Evolutionary conservation across 2,329 filamentous ascomycete genomes (phyloP).

Genomic region (Talaromyces rugulosus): DNA sequence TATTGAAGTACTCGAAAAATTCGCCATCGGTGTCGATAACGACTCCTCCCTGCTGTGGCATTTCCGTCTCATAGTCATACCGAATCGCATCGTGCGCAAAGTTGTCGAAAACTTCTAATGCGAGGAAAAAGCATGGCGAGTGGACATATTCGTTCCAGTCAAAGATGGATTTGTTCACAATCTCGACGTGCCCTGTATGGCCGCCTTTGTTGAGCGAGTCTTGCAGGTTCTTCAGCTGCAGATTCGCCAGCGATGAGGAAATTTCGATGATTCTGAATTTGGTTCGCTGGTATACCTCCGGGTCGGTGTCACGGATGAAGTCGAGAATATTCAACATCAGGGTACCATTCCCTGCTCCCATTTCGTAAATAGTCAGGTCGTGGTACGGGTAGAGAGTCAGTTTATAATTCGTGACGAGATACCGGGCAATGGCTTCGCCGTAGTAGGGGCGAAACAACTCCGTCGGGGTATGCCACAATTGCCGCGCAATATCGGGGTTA

Average conservation of each 20-base stretch:
- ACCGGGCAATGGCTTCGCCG: conserved; percentile 93
- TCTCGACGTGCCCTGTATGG: conserved; percentile 81
- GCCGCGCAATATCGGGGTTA: conserved; percentile 69
- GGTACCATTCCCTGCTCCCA: conserved; percentile 95
- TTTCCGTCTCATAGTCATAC: conserved; percentile 76
- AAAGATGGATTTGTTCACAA: conserved; percentile 92
- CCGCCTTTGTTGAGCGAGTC: conserved; percentile 64
- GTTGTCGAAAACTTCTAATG: conserved; percentile 98
- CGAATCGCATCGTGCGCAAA: conserved; percentile 93
- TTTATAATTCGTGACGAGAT: conserved; percentile 93
- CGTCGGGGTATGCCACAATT: conserved; percentile 97
- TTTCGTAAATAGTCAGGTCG: conserved; percentile 96
- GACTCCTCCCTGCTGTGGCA: conserved; percentile 82
- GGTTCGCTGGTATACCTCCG: conserved; percentile 88
- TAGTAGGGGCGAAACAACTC: conserved; percentile 97
- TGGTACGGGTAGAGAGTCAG: conserved; percentile 91
- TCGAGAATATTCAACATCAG: conserved; percentile 98
- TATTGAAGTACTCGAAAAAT: conserved; percentile 91
- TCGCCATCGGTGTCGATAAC: conserved; percentile 81
- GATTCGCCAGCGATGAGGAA: conserved; percentile 69
- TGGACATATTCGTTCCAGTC: conserved; percentile 88
- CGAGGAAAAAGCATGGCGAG: conserved; percentile 93
- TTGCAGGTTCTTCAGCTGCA: conserved; percentile 70
- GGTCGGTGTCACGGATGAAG: conserved; percentile 85
- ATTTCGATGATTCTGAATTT: conserved; percentile 97